Base-by-base conservation (phyloP, 768 basidiomycete genomes). In the Rhizopogon vulgaris region DNA sequence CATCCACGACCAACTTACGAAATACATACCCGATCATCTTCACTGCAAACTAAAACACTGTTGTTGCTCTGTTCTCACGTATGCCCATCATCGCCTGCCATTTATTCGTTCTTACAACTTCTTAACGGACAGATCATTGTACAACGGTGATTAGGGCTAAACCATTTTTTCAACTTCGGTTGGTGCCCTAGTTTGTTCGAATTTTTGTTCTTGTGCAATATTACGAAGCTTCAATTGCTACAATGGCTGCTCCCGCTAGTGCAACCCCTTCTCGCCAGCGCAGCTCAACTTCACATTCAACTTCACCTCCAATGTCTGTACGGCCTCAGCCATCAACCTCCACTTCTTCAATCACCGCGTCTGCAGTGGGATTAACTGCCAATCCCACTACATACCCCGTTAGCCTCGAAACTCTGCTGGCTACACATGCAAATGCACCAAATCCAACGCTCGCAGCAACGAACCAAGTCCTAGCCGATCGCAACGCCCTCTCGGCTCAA, bases 401-500 rank as follows among this genome's bases (percentile, higher is more conserved):
- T 52, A 70, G 82, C 5, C 63, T 78, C 47, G 82, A 84, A 3
- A 60, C 73, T 15, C 72, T 87, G 49, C 74, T 90, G 57, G 68
- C 75, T 39, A 67, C 75, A 25, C 77, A 90, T 58, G 73, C 79
- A 6, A 60, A 67, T 18, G 69, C 79, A 1, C 65, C 75, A 42
- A 79, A 84, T 68, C 83, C 83, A 38, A 74, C 58, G 40, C 65
- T 67, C 39, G 69, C 66, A 34, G 91, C 93, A 3, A 77, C 95
- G 27, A 90, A 92, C 24, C 79, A 83, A 52, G 81, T 84, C 7
- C 73, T 95, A 25, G 75, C 76, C 14, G 94, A 97, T 61, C 81
- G 93, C 57, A 95, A 94, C 62, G 69, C 73, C 38, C 80, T 94
- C 46, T 80, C 86, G 10, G 69, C 82, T 4, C 93, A 95, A 73